Base-by-base conservation (phyloP, 2,329 filamentous ascomycete genomes). In the Colletotrichum tabaci region DNA sequence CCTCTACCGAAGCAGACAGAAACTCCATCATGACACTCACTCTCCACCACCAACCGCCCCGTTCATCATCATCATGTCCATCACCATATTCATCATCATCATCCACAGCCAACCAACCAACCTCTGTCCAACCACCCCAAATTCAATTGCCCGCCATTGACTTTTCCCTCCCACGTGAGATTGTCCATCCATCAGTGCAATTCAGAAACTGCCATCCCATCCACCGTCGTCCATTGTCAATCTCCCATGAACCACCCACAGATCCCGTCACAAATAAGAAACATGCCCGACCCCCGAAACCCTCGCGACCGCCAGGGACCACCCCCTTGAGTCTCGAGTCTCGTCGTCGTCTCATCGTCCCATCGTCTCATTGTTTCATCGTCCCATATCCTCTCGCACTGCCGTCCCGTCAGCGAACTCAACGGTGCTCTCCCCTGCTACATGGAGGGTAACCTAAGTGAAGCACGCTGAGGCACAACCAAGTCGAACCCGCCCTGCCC, bases 371-470 rank as follows among this genome's bases (percentile, higher is more conserved):
- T 9, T 9, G 8, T 35, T 9, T 35, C 30, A 35, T 35, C 30
- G 8, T 35, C 30, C 30, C 30, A 35, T 35, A 35, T 35, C 30
- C 30, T 35, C 30, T 35, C 8, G 8, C 30, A 52, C 16, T 30
- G 35, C 60, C 26, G n/a, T 38, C 21, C 49, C 49, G 3, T 10
- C 67, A 49, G 63, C 47, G 61, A 69, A 66, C 66, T 12, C 30
- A 35, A 35, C 30, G 30, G 30, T 35, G 30, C 30, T 9, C 30
- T 35, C 30, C 40, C 67, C 67, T n/a, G n/a, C n/a, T 56, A 35
- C 30, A 46, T 47, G 56, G 61, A 70, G 56, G 61, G n/a, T 58
- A 58, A 58, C 65, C 63, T 58, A 68, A 60, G 46, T 60, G 67
- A 67, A 58, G 50, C 64, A 67, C 61, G 26, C 49, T 57, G 67